Evolutionary conservation across 2,329 filamentous ascomycete species (phyloP).

Genomic region (Albifimbria verrucaria): DNA sequence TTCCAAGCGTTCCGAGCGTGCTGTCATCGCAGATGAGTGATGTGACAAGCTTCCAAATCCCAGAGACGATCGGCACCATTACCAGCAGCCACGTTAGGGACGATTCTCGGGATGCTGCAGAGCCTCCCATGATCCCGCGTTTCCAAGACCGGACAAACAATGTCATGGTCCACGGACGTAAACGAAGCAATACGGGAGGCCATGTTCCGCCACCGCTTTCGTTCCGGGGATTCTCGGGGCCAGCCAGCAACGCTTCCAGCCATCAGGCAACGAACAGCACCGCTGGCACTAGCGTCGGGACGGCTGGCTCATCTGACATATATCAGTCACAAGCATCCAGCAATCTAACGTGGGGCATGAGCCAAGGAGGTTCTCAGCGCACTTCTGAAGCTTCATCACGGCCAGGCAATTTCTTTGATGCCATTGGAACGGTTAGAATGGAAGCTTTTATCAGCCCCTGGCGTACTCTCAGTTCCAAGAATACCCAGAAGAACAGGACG

Average conservation of each 20-base stretch:
- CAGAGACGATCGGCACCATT: constrained; percentile 36
- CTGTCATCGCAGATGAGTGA: constrained; percentile 35
- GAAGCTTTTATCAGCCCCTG: constrained; percentile 84
- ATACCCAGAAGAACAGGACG: constrained; percentile 46
- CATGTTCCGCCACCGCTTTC: constrained; percentile 66
- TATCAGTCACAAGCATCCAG: constrained; percentile 53
- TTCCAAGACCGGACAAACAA: constrained; percentile 57
- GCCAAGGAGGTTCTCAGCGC: constrained; percentile 43
- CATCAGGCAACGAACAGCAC: constrained; percentile 54
- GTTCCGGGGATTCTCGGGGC: constrained; percentile 75
- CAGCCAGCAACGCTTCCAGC: constrained; percentile 37
- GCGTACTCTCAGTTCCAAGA: constrained; percentile 46
- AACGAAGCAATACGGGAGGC: constrained; percentile 85
- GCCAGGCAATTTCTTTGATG: constrained; percentile 72
- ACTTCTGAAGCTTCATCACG: constrained; percentile 54
- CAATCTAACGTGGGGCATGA: constrained; percentile 41
- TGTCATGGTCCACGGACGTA: constrained; percentile 64
- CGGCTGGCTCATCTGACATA: constrained; percentile 58
- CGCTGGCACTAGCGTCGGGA: constrained; percentile 54
- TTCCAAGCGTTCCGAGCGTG: constrained; percentile 52
- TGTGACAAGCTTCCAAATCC: constrained; percentile 30
- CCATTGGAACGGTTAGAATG: constrained; percentile 90
- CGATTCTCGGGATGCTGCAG: constrained; percentile 58
- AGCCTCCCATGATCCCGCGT: constrained; percentile 69
- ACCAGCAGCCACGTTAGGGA: constrained; percentile 40